phyloP scores from a whole-genome alignment of 169 alveolate genomes.

The Cyclospora cayetanensis region DNA sequence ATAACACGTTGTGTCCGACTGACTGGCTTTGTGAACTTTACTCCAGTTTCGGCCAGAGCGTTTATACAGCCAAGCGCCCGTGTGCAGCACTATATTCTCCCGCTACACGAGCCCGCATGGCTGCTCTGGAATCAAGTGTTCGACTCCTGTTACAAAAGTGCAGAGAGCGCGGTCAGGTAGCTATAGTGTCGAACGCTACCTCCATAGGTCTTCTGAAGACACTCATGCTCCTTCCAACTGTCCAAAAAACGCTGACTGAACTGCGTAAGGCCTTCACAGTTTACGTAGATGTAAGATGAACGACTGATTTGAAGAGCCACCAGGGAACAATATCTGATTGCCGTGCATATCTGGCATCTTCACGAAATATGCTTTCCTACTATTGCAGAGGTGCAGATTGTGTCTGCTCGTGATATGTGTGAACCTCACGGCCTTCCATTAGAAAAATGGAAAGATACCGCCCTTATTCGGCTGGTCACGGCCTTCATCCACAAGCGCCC shows the following conservation, averaged over 20 bases:
- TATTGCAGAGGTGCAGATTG: slow-evolving; percentile 43
- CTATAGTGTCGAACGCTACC: slow-evolving; percentile 66
- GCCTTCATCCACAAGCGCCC: slow-evolving; percentile 56
- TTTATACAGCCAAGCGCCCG: slow-evolving; percentile 50
- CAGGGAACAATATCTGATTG: too few species aligned
- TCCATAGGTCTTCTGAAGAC: slow-evolving; percentile 67
- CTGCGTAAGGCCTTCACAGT: slow-evolving; percentile 72
- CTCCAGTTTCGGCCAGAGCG: slow-evolving; percentile 48
- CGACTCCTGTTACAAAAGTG: slow-evolving; percentile 59
- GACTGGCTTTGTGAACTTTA: slow-evolving; percentile 69
- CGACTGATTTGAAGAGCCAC: too few species aligned
- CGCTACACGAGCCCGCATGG: slow-evolving; percentile 35
- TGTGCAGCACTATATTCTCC: slow-evolving; percentile 65
- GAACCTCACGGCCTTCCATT: slow-evolving; percentile 70
- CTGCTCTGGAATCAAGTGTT: slow-evolving; percentile 38
- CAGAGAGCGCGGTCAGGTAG: slow-evolving; percentile 56
- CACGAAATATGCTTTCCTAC: not conserved
- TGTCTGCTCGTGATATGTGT: slow-evolving; percentile 70
- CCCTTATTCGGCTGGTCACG: slow-evolving; percentile 50
- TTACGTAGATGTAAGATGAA: too few species aligned
- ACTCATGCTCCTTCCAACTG: slow-evolving; percentile 59
- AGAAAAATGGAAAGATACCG: slow-evolving; percentile 71
- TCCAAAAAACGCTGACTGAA: slow-evolving; percentile 56
- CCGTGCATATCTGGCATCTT: too few species aligned
- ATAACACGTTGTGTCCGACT: slow-evolving; percentile 69